Percentiles rank a stretch among this genome's conserved stretches.
These are phyloP conservation scores for Cladosporium sp. DNA, from an alignment of 2,329 filamentous ascomycete species.

Conservation along the genomic window DNA sequence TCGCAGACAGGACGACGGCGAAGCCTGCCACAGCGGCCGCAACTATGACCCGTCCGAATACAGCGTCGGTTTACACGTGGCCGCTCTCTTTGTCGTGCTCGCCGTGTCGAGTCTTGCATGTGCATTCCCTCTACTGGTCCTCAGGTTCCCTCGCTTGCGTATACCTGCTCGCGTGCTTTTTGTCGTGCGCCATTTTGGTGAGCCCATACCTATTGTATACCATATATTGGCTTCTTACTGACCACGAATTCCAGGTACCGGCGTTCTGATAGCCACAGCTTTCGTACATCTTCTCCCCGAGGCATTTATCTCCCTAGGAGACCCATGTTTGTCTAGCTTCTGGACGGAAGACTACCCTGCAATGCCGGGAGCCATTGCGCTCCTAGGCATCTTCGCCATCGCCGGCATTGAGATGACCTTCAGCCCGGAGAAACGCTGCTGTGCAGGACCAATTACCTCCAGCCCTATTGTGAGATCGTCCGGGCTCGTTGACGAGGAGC, in stretches of 20 bases:
- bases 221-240: too few species aligned
- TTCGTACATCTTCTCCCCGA: constrained; percentile 56
- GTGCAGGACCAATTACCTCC: constrained; percentile 3
- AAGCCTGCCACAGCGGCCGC: constrained; percentile 3
- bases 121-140: constrained; percentile 57
- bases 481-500: background rate
- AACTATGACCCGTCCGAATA: constrained; percentile 33
- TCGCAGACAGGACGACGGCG: constrained; percentile 10
- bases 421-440: constrained; percentile 17
- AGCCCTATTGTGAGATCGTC: background rate
- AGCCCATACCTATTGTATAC: too few species aligned
- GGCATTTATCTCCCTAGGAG: constrained; percentile 54
- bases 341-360: constrained; percentile 72
- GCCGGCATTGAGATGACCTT: constrained; percentile 49
- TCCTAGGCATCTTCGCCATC: constrained; percentile 45
- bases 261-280: constrained; percentile 50
- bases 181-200: constrained; percentile 50
- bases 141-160: constrained; percentile 52
- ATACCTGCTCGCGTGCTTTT: constrained; percentile 55
- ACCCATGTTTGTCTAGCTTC: constrained; percentile 64
- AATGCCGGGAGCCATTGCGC: constrained; percentile 72
- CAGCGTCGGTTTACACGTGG: constrained; percentile 51
- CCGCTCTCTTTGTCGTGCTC: constrained; percentile 51
- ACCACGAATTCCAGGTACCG: constrained; percentile 33
- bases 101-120: constrained; percentile 51